Evolutionary conservation across 495 filamentous ascomycete genomes (phyloP).

Genomic region (Neurospora sublineolata): DNA sequence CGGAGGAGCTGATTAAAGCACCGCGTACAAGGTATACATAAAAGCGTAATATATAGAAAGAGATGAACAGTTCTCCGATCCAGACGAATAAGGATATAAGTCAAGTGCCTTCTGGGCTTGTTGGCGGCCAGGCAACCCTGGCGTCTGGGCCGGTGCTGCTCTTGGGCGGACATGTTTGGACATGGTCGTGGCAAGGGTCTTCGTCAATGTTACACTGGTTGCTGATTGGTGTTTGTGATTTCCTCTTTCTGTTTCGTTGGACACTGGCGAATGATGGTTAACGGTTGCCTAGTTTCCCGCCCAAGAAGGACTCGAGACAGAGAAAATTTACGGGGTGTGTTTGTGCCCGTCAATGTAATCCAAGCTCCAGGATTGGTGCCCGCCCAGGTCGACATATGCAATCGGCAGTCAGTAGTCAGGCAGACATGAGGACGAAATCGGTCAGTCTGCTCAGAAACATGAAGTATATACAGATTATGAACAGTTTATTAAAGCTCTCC

Average conservation of each 20-base stretch:
- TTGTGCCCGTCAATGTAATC: background rate
- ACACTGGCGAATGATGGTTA: background rate
- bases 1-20: background rate
- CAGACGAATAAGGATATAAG: background rate
- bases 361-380: background rate
- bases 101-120: background rate
- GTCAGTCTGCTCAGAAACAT: background rate
- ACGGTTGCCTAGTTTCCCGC: background rate
- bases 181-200: background rate
- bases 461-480: background rate
- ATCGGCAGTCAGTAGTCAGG: background rate
- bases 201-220: background rate
- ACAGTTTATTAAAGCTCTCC: background rate
- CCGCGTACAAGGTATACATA: no score
- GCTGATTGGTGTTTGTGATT: background rate
- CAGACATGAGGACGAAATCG: background rate
- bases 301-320: background rate
- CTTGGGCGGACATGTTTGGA: background rate
- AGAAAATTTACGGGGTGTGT: background rate
- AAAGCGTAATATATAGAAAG: background rate
- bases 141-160: background rate
- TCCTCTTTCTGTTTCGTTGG: background rate
- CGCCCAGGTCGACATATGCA: background rate
- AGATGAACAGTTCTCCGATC: no score
- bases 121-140: background rate